A percentile compares a stretch with the other conserved stretches of the same genome.
Evolutionary conservation across 345 rosid genomes (phyloP).

Genomic region (Syzygium oleosum): DNA sequence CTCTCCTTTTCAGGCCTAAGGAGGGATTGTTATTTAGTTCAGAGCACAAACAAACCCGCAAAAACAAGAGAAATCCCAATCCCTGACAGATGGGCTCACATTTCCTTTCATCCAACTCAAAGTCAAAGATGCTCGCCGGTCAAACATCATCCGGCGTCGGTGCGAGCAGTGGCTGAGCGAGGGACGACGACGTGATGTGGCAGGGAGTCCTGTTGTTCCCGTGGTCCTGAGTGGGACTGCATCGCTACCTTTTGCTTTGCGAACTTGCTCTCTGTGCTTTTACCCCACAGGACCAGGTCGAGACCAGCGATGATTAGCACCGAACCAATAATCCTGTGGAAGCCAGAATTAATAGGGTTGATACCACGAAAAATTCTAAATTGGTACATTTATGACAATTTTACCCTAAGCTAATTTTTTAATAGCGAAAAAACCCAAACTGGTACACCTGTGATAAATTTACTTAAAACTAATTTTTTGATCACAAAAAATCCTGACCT

Average conservation of each 20-base stretch:
- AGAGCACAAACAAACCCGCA: neutral
- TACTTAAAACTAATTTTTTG: too few relatives aligned
- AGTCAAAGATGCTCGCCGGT: constrained; percentile 1
- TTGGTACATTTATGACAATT: too few relatives aligned
- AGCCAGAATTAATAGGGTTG: neutral
- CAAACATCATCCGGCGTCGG: constrained; percentile 75
- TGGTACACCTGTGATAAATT: too few relatives aligned
- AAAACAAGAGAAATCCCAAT: neutral
- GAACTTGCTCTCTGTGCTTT: constrained; percentile 73
- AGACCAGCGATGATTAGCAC: constrained; percentile 66
- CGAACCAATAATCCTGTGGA: constrained; percentile 78
- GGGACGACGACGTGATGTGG: constrained; percentile 30
- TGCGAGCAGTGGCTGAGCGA: constrained; percentile 77
- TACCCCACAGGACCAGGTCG: constrained; percentile 88
- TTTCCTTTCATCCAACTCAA: neutral
- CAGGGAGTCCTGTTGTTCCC: constrained; percentile 27
- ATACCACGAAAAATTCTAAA: neutral
- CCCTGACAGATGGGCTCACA: neutral
- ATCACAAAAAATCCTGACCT: too few relatives aligned
- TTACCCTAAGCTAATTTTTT: neutral
- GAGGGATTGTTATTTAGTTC: neutral
- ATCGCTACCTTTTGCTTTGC: constrained; percentile 34
- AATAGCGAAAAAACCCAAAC: too few relatives aligned
- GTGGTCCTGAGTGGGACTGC: constrained; percentile 52
- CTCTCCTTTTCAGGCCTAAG: neutral